A percentile compares a stretch with the other conserved stretches of the same genome.
Conservation (phyloP, 148 eudicot species). For the Rhododendron henanense region DNA sequence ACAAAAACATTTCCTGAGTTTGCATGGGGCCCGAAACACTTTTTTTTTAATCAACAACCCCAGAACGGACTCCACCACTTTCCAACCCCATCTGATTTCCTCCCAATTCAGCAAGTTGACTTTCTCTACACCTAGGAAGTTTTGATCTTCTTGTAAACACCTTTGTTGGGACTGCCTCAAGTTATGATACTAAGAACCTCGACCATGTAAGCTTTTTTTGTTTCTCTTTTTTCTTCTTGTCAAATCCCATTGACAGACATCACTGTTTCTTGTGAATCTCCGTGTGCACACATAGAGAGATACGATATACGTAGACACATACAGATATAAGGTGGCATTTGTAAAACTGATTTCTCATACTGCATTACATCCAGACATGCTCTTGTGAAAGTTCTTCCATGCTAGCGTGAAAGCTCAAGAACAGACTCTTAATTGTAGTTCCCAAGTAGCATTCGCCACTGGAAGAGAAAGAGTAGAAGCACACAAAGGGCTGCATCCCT, state of each 20-base stretch:
- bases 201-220: background rate
- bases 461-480: background rate
- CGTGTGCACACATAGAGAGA: background rate
- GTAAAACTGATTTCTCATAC: background rate
- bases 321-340: background rate
- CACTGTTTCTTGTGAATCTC: background rate
- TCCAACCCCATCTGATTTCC: background rate
- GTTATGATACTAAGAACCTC: background rate
- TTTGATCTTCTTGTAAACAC: background rate
- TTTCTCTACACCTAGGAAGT: background rate
- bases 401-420: background rate
- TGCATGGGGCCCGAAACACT: background rate
- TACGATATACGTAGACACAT: background rate
- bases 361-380: background rate
- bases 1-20: background rate
- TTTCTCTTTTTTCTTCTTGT: background rate
- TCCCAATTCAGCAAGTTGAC: background rate
- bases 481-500: background rate
- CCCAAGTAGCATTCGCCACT: background rate
- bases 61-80: background rate
- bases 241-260: background rate
- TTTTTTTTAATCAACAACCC: background rate
- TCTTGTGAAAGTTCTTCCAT: background rate
- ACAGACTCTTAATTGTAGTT: background rate
- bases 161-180: background rate